Base-by-base conservation (phyloP, 805 yeast species). In the Cyberlindnera xishuangbannaensis region DNA sequence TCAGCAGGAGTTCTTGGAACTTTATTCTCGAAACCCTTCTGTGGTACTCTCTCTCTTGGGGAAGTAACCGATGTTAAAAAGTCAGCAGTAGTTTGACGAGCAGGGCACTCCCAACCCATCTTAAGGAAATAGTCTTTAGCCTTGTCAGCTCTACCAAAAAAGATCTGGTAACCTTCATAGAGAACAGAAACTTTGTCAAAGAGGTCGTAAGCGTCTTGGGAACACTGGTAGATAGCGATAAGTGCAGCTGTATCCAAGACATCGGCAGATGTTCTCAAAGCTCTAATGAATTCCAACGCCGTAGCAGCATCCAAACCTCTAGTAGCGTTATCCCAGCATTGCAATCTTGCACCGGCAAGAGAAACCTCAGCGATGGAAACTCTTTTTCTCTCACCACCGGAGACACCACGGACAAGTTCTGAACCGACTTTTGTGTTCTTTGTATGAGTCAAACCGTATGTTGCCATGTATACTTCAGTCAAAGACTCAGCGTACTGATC, bases 301-400 rank as follows among this genome's bases (percentile, higher is more conserved):
- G 78, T 72, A 15, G 80, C 78, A 13, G 81, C 64, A 60, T 74
- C 81, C 53, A 74, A 64, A 44, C 81, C 81, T 64, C 79, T 69
- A 12, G 81, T 74, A n/a, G 79, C 71, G 41, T 74, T 74, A 62
- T 74, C 75, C 73, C 73, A 69, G 53, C 73, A 68, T 44, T 66
- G 71, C 25, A 69, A 44, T 38, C 58, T 59, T 19, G 78, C 69
- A 40, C 75, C 76, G 33, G 65, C 53, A 18, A 64, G 46, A 12
- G 67, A 48, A 29, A 69, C 82, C 57, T 78, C 85, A 10, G 81
- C 83, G 47, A 78, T 76, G n/a, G 83, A 76, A 15, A 78, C 84
- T 62, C 85, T 73, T 56, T 78, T 78, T 47, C 85, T 62, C 58
- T 78, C 83, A 61, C 85, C 86, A 54, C 85, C 86, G 18, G 83